Percentiles rank a stretch among this genome's conserved stretches.
phyloP scores from a whole-genome alignment of 192 early-diverging fungal genomes.

The Chytriomyces confervae region DNA sequence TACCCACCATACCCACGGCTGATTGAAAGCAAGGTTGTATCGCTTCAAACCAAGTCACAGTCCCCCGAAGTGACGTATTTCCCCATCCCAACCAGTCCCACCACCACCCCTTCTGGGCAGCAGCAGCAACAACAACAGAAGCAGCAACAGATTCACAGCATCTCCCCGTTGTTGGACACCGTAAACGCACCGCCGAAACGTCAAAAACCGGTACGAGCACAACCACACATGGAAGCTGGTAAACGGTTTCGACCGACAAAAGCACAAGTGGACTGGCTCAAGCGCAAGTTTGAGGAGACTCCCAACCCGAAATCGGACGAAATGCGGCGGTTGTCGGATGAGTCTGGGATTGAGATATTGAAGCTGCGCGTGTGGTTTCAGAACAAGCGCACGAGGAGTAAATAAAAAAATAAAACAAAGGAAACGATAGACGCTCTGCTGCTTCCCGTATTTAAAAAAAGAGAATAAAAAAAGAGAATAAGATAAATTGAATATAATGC shows the following conservation, averaged over 20 bases:
- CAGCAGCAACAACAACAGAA: not conserved
- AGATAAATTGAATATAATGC: not conserved
- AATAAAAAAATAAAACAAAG: too few species aligned
- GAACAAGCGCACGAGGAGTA: not conserved
- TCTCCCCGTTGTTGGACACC: not conserved
- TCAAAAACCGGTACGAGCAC: not conserved
- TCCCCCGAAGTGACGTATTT: not conserved
- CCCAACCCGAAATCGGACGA: not conserved
- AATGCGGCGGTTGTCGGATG: not conserved
- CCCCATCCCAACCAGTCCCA: not conserved
- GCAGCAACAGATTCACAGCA: not conserved
- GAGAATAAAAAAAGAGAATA: not conserved
- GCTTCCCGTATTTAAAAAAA: not conserved
- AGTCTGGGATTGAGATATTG: not conserved
- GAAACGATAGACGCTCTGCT: too few species aligned
- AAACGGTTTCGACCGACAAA: not conserved
- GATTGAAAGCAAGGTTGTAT: not conserved
- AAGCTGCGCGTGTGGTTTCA: slow-evolving; percentile 1
- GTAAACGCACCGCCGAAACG: not conserved
- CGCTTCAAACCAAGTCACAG: not conserved
- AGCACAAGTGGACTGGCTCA: not conserved
- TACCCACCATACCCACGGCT: not conserved
- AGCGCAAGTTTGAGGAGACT: not conserved
- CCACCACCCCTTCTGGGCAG: not conserved
- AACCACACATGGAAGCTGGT: not conserved